Evolutionary conservation across 2,329 filamentous ascomycete species (phyloP).

Genomic region (Aspergillus sp.): DNA sequence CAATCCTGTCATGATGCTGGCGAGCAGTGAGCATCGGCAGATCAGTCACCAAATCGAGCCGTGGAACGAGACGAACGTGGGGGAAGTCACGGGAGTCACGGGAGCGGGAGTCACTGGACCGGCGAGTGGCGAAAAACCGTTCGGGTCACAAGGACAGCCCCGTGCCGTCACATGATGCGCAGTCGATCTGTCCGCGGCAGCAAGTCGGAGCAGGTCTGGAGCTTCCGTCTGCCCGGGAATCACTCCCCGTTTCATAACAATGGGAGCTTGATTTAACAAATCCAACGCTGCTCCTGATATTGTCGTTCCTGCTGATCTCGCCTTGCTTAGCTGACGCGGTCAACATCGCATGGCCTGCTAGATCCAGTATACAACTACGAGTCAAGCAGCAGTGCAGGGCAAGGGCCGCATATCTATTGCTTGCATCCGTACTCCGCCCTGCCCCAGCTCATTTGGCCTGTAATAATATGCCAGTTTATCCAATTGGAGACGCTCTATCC

Average conservation of each 20-base stretch:
- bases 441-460: no score
- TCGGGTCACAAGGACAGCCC: slow-evolving; percentile 23
- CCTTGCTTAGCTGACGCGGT: slow-evolving; percentile 5
- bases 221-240: no score
- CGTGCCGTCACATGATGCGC: slow-evolving; percentile 24
- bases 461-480: no score
- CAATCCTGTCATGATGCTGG: no score
- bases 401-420: no score
- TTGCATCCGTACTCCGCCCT: no score
- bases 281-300: background rate
- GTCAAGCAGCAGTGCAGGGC: background rate
- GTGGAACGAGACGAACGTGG: background rate
- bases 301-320: background rate
- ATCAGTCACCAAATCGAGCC: background rate
- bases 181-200: slow-evolving; percentile 10
- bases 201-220: no score
- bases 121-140: slow-evolving; percentile 6
- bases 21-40: background rate
- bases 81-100: background rate
- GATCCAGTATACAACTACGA: background rate
- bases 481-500: no score
- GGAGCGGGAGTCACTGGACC: background rate
- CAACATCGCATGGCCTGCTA: background rate
- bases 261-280: no score
- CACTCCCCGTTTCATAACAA: no score